These are phyloP conservation scores for Prosopis cineraria DNA, from an alignment of 306 rosid genomes.

Conservation along the genomic window DNA sequence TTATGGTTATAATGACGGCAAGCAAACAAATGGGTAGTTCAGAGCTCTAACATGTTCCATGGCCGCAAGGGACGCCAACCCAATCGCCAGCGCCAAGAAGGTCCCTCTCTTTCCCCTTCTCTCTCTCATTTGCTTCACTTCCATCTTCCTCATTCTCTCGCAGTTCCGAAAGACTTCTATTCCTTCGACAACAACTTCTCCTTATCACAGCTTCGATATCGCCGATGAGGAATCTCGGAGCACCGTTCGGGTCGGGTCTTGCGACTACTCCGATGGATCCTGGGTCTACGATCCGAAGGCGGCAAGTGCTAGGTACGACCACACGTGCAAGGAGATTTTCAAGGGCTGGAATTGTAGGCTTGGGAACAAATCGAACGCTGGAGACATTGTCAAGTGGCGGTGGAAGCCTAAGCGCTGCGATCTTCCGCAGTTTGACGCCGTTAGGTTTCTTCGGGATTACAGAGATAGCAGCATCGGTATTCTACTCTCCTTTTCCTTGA, in stretches of 20 bases:
- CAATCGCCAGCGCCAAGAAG: slow-evolving; percentile 43
- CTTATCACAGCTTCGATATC: slow-evolving; percentile 40
- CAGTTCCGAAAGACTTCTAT: slow-evolving; percentile 50
- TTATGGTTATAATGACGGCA: not conserved
- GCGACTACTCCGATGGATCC: slow-evolving; percentile 65
- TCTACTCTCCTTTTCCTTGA: not conserved
- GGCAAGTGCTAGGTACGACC: slow-evolving; percentile 48
- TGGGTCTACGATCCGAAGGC: slow-evolving; percentile 57
- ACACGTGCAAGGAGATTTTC: slow-evolving; percentile 89
- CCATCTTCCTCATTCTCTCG: slow-evolving; percentile 71
- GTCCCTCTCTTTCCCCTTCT: slow-evolving; percentile 76
- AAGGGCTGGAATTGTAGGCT: slow-evolving; percentile 93
- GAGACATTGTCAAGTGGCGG: slow-evolving; percentile 61
- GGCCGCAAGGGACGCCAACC: not conserved
- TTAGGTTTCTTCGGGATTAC: slow-evolving; percentile 49
- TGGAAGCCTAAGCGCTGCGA: slow-evolving; percentile 77
- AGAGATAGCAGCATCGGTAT: slow-evolving; percentile 74
- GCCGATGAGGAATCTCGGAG: not conserved
- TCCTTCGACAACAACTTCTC: slow-evolving; percentile 36
- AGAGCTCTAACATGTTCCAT: not conserved
- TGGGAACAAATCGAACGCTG: slow-evolving; percentile 69
- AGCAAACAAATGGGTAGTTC: not conserved
- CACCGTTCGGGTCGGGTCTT: slow-evolving; percentile 34
- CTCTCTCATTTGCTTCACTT: slow-evolving; percentile 73
- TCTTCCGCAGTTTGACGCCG: slow-evolving; percentile 67